Conservation (phyloP, 371 early-diverging fungal species). For the Actinomortierella ambigua region DNA sequence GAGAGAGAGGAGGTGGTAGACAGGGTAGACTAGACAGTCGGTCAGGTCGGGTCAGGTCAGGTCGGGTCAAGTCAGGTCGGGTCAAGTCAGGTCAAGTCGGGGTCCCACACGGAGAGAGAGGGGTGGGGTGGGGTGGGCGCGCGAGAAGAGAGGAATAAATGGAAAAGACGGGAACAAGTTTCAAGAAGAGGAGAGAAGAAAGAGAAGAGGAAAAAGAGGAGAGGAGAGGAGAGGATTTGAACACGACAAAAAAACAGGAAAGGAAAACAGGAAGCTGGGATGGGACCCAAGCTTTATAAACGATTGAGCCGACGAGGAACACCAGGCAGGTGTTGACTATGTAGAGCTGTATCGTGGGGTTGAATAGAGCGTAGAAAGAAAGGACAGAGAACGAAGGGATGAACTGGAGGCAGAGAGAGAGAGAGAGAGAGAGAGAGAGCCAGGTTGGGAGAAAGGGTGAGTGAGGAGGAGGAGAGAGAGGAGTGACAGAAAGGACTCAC, state of each 20-base stretch:
- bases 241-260: not conserved
- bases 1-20: not conserved
- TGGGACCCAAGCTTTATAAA: not conserved
- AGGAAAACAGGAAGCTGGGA: not conserved
- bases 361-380: conserved; percentile 1
- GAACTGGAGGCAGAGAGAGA: not conserved
- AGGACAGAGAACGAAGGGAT: not conserved
- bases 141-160: not conserved
- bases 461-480: not conserved
- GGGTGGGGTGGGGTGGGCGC: not conserved
- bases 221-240: not conserved
- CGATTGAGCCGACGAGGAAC: not conserved
- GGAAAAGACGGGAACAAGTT: not conserved
- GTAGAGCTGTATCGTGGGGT: no score
- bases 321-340: not conserved
- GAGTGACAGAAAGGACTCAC: no score
- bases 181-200: conserved; percentile 1
- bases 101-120: not conserved
- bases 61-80: not conserved
- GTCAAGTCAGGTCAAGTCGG: not conserved
- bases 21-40: not conserved
- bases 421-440: conserved; percentile 4
- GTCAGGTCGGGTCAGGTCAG: not conserved
- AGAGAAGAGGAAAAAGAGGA: not conserved
- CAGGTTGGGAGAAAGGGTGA: not conserved